phyloP scores from a whole-genome alignment of 2,329 filamentous ascomycete species.

The Sarocladium kiliense region DNA sequence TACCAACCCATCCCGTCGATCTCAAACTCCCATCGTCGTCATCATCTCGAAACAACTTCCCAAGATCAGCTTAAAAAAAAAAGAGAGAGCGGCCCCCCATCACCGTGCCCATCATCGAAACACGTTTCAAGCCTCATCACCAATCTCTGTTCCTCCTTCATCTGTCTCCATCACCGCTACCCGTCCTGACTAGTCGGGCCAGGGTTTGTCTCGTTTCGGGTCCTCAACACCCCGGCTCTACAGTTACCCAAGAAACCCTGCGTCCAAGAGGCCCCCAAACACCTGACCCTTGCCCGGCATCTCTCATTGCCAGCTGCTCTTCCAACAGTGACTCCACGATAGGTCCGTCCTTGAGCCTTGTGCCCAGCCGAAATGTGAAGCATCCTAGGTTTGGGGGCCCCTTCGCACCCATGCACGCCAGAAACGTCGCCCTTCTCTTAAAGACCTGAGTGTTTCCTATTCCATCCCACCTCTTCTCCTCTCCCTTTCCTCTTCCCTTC shows the following conservation, averaged over 20 bases:
- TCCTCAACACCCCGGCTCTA: background rate
- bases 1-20: conserved; percentile 1
- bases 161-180: background rate
- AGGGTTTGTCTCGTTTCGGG: background rate
- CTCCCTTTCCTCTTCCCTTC: conserved; percentile 19
- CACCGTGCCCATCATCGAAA: conserved; percentile 4
- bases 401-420: conserved; percentile 4
- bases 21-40: background rate
- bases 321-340: background rate
- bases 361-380: conserved; percentile 6
- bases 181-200: background rate
- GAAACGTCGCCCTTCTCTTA: conserved; percentile 9
- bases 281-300: background rate
- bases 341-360: background rate
- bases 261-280: no score
- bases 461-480: conserved; percentile 17
- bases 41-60: conserved; percentile 5
- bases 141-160: background rate
- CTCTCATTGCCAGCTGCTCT: background rate
- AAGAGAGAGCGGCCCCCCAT: background rate
- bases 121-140: conserved; percentile 4
- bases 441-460: conserved; percentile 22
- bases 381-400: conserved; percentile 5
- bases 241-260: background rate
- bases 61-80: conserved; percentile 7